Conservation (phyloP, 768 basidiomycete species). For the Leucogyrophana mollusca region DNA sequence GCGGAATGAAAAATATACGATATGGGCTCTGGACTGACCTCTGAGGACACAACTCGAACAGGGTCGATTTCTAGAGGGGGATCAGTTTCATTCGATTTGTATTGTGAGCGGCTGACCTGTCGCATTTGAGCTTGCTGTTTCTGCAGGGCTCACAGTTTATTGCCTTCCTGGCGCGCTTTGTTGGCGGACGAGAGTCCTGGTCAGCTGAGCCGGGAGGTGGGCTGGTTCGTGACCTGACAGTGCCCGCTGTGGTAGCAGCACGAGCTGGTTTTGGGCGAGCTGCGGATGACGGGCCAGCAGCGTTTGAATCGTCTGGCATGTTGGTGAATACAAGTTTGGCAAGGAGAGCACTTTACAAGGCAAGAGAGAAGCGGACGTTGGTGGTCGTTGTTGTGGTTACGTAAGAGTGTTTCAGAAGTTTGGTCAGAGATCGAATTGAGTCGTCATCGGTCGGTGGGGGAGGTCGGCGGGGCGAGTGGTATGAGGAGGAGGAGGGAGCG, state of each 20-base stretch:
- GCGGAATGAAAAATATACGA: slow-evolving; percentile 6
- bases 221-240: slow-evolving; percentile 47
- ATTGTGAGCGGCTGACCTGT: slow-evolving; percentile 48
- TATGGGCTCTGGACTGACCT: slow-evolving; percentile 49
- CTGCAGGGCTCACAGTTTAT: slow-evolving; percentile 90
- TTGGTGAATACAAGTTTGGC: too few relatives aligned
- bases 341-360: too few relatives aligned
- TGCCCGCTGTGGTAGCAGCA: slow-evolving; percentile 28
- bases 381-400: too few relatives aligned
- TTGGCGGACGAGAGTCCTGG: slow-evolving; percentile 62
- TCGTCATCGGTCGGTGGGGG: too few relatives aligned
- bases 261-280: slow-evolving; percentile 19
- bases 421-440: too few relatives aligned
- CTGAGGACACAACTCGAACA: slow-evolving; percentile 85
- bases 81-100: neutral
- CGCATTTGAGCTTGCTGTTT: slow-evolving; percentile 86
- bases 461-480: too few relatives aligned
- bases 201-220: slow-evolving; percentile 48
- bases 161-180: slow-evolving; percentile 82
- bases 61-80: slow-evolving; percentile 65
- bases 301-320: slow-evolving; percentile 31
- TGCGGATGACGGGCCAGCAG: slow-evolving; percentile 7
- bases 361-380: too few relatives aligned
- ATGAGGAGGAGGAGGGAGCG: neutral
- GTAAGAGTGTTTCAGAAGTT: too few relatives aligned